Conservation (phyloP, 257 asterid genomes). For the Solanum sparsipilum region DNA sequence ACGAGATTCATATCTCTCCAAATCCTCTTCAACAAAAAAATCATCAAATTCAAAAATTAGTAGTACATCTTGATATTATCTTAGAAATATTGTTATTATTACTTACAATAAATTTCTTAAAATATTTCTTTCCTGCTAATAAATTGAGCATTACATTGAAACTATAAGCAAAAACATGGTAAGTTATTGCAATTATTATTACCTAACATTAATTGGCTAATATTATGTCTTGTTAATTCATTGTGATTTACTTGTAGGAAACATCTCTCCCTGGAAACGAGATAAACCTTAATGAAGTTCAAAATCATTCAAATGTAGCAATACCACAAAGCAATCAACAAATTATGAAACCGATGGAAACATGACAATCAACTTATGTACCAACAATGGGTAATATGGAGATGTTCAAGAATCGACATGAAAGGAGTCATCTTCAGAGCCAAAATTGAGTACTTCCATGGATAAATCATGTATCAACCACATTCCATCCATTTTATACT, state of each 20-base stretch:
- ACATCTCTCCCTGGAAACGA: not conserved
- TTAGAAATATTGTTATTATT: not conserved
- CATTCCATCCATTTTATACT: slow-evolving; percentile 15
- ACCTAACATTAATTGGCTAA: not conserved
- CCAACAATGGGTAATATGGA: not conserved
- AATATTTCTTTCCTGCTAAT: not conserved
- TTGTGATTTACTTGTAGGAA: slow-evolving; percentile 36
- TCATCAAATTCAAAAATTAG: not conserved
- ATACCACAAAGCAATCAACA: not conserved
- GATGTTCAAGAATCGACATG: slow-evolving; percentile 10
- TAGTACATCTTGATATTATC: not conserved
- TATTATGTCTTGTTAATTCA: not conserved
- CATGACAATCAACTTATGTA: not conserved
- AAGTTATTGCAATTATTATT: not conserved
- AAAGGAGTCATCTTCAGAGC: not conserved
- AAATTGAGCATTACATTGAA: not conserved
- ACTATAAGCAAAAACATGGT: not conserved
- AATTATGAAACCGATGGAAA: not conserved
- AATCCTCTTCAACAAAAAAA: not conserved
- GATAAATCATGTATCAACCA: not conserved
- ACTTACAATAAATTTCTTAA: not conserved
- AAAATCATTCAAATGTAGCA: slow-evolving; percentile 11
- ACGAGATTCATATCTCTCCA: not conserved
- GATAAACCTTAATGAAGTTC: not conserved
- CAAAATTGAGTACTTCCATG: not conserved